Evolutionary conservation across 2,329 filamentous ascomycete species (phyloP).

Genomic region (Penicillium sp.): DNA sequence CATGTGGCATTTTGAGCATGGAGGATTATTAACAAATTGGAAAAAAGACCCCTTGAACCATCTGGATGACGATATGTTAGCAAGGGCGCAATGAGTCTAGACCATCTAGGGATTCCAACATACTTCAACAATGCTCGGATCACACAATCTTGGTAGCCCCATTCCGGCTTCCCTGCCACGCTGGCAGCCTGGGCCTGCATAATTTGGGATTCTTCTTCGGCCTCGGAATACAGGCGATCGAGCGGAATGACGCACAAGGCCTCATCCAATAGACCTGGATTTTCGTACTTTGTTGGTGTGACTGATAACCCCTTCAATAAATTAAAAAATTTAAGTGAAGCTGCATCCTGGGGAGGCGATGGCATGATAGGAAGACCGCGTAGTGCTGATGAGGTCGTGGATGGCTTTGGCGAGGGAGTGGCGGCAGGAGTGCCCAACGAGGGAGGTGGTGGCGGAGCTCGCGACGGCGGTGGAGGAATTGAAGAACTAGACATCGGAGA

Average conservation of each 20-base stretch:
- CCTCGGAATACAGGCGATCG: conserved; percentile 87
- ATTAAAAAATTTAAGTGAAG: conserved; percentile 73
- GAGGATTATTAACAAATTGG: conserved; percentile 93
- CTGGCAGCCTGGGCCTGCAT: conserved; percentile 84
- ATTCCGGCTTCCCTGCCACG: conserved; percentile 79
- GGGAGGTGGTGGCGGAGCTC: conserved; percentile 38
- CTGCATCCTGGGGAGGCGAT: conserved; percentile 69
- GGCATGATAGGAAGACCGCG: conserved; percentile 69
- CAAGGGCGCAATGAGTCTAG: conserved; percentile 13
- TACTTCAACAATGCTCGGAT: conserved; percentile 82
- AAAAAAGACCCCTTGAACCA: conserved; percentile 98
- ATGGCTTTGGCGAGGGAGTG: conserved; percentile 29
- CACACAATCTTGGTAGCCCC: conserved; percentile 97
- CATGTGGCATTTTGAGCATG: conserved; percentile 75
- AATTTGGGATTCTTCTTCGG: conserved; percentile 88
- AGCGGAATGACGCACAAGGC: conserved; percentile 82
- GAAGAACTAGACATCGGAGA: conserved; percentile 37
- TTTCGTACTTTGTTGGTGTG: conserved; percentile 92
- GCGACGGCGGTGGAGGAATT: conserved; percentile 34
- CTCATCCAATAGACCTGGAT: conserved; percentile 90
- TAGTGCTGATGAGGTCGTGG: conserved; percentile 35
- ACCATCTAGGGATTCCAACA: conserved; percentile 30
- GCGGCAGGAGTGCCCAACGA: conserved; percentile 38
- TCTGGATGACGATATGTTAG: conserved; percentile 43
- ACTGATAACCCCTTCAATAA: conserved; percentile 80